phyloP scores from a whole-genome alignment of 2,329 filamentous ascomycete species.

The Fusarium anguioides region DNA sequence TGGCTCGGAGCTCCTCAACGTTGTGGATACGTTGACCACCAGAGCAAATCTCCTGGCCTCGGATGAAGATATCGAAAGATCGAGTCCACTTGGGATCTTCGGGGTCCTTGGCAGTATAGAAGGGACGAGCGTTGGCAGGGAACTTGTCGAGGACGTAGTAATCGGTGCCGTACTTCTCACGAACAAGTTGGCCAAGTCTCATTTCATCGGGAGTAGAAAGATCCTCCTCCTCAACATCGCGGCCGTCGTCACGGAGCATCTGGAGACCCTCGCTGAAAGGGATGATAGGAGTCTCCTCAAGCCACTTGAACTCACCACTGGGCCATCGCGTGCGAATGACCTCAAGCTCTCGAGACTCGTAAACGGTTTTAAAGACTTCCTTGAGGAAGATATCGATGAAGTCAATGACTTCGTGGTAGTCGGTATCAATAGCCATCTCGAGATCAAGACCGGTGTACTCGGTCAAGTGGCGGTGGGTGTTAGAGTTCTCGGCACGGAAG shows the following conservation, averaged over 20 bases:
- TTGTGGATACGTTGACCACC: constrained; percentile 95
- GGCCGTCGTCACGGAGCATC: constrained; percentile 85
- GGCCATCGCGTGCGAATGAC: constrained; percentile 86
- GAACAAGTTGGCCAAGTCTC: constrained; percentile 83
- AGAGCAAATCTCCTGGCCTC: constrained; percentile 91
- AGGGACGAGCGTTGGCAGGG: constrained; percentile 83
- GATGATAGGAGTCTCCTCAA: constrained; percentile 85
- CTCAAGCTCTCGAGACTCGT: constrained; percentile 74
- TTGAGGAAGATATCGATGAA: constrained; percentile 86
- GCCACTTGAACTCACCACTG: constrained; percentile 85
- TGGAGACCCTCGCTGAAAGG: constrained; percentile 82
- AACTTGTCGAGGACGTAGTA: constrained; percentile 97
- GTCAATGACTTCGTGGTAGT: constrained; percentile 88
- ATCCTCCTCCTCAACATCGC: constrained; percentile 79
- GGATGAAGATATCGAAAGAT: constrained; percentile 94
- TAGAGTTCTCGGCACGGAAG: constrained; percentile 94
- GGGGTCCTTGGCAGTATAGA: constrained; percentile 89
- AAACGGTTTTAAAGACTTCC: constrained; percentile 65
- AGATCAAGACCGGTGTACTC: constrained; percentile 94
- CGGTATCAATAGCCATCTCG: constrained; percentile 89
- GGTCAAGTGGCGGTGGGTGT: constrained; percentile 92
- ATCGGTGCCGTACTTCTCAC: constrained; percentile 87
- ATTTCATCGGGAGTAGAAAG: constrained; percentile 88
- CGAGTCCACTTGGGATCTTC: constrained; percentile 81
- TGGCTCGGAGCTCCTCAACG: constrained; percentile 76